Conservation (phyloP, 371 early-diverging fungal species). For the Entomophthora muscae region DNA sequence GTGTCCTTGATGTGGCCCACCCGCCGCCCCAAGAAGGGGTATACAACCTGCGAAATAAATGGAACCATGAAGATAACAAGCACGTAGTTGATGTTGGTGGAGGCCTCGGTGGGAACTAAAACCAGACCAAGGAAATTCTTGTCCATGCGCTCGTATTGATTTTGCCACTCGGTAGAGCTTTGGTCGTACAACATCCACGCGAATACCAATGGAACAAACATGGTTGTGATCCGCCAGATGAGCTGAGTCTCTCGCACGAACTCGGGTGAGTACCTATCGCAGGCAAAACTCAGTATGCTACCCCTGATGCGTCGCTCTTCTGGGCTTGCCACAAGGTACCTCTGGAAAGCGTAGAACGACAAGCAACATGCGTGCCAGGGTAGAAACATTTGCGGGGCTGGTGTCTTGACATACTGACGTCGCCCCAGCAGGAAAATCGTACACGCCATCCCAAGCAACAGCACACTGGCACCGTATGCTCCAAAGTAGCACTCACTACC, state of each 20-base stretch:
- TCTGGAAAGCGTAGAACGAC: conserved; percentile 1
- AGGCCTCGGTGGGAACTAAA: conserved; percentile 3
- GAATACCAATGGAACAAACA: conserved; percentile 23
- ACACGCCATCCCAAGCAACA: conserved; percentile 14
- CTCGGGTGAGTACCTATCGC: not conserved
- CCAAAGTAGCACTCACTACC: conserved; percentile 2
- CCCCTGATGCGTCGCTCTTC: not conserved
- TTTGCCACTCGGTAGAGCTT: too few relatives aligned
- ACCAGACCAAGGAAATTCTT: conserved; percentile 13
- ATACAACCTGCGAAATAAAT: not conserved
- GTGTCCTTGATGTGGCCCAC: not conserved
- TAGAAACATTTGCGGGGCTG: conserved; percentile 28
- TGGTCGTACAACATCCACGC: conserved; percentile 43
- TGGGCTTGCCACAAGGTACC: not conserved
- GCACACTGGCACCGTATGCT: not conserved
- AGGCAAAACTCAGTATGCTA: conserved; percentile 7
- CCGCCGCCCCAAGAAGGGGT: conserved; percentile 9
- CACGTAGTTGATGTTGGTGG: not conserved
- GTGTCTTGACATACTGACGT: conserved; percentile 30
- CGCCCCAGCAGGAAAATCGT: conserved; percentile 25
- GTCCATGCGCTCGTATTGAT: conserved; percentile 17
- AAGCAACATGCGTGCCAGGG: conserved; percentile 17
- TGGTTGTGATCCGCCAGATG: conserved; percentile 11
- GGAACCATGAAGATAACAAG: conserved; percentile 5
- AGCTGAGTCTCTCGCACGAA: conserved; percentile 9